Percentiles rank a stretch among this genome's conserved stretches.
phyloP scores from a whole-genome alignment of 805 yeast genomes.

The Barnettozyma siamensis region DNA sequence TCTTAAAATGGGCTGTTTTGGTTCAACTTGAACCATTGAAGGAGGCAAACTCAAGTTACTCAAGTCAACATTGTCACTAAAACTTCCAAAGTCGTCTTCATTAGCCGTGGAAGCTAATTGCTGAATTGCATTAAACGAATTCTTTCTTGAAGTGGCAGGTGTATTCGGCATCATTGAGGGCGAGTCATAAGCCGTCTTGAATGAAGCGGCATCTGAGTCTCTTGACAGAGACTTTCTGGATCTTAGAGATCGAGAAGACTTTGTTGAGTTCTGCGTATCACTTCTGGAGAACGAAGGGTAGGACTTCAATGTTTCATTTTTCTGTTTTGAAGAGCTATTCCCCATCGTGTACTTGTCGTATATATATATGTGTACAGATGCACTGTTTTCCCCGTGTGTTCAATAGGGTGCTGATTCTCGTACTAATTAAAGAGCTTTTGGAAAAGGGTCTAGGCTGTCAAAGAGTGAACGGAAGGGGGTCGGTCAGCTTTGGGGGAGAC shows the following conservation, averaged over 20 bases:
- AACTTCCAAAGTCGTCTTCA: constrained; percentile 12
- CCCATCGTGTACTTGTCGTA: constrained; percentile 22
- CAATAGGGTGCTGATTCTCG: neutral
- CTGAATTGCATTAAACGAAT: constrained; percentile 17
- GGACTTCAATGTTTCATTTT: constrained; percentile 22
- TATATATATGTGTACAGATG: no score
- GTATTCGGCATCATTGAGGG: constrained; percentile 23
- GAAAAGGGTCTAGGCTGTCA: neutral
- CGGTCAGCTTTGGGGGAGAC: no score
- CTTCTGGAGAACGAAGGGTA: constrained; percentile 45
- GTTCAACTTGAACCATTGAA: constrained; percentile 64
- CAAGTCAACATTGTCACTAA: constrained; percentile 25
- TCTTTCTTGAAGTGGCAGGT: constrained; percentile 22
- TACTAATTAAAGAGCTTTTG: no score
- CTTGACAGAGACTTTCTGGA: constrained; percentile 27
- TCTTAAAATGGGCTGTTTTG: constrained; percentile 67
- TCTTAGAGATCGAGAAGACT: constrained; percentile 39
- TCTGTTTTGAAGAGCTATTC: constrained; percentile 26
- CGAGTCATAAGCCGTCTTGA: constrained; percentile 28
- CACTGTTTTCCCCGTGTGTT: neutral
- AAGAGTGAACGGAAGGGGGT: neutral
- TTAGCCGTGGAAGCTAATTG: constrained; percentile 7
- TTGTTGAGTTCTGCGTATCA: constrained; percentile 48
- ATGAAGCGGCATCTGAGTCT: constrained; percentile 28
- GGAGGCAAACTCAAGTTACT: constrained; percentile 45